These are phyloP conservation scores for Lagenidium sp. DNA, from an alignment of 352 stramenopile species.

Conservation along the genomic window DNA sequence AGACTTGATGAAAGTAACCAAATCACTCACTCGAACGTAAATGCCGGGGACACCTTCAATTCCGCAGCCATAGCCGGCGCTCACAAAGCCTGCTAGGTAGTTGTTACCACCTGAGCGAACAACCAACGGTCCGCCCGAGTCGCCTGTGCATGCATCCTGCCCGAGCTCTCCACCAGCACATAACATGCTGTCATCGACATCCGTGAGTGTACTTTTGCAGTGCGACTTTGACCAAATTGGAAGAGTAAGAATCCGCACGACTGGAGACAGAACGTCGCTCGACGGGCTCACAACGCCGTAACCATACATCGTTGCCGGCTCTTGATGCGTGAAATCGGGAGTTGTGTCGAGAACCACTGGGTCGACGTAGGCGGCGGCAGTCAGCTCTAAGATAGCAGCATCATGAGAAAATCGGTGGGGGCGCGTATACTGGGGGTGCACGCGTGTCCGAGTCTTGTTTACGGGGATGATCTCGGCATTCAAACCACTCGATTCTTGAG, in stretches of 20 bases:
- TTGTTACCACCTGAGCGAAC: conserved; percentile 6
- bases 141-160: conserved; percentile 23
- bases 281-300: conserved; percentile 8
- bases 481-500: background rate
- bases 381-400: conserved; percentile 22
- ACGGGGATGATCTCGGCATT: conserved; percentile 7
- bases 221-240: conserved; percentile 12
- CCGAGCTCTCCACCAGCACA: conserved; percentile 18
- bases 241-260: conserved; percentile 12
- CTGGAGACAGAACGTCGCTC: conserved; percentile 1
- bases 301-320: conserved; percentile 19
- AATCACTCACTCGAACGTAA: conserved; percentile 22
- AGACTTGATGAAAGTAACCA: conserved; percentile 16
- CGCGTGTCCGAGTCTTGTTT: background rate
- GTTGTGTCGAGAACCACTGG: conserved; percentile 15
- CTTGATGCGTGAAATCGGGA: conserved; percentile 11
- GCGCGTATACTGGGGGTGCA: conserved; percentile 11
- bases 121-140: conserved; percentile 26
- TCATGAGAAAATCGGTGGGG: too few species aligned
- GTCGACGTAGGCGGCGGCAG: conserved; percentile 9
- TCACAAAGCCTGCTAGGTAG: conserved; percentile 21
- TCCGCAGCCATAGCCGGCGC: conserved; percentile 24
- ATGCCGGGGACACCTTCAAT: conserved; percentile 22
- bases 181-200: conserved; percentile 25
- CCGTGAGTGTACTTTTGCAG: conserved; percentile 12